Base-by-base conservation (phyloP, 169 alveolate species). In the Babesia ovis region DNA sequence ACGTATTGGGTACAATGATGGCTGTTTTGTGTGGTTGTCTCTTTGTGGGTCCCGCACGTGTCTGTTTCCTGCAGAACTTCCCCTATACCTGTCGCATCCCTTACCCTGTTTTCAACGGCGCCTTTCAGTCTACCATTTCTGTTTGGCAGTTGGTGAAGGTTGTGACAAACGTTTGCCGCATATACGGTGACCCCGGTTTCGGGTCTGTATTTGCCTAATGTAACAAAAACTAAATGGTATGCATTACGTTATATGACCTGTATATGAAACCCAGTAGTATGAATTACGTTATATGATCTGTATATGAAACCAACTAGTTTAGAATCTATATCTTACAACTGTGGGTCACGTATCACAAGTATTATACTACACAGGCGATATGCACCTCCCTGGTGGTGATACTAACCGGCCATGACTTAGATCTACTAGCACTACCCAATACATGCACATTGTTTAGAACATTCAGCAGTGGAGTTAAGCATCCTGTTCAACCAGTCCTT, bases 31-130 rank as follows among this genome's bases (percentile, higher is more conserved):
- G 95, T 69, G 95, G 93, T 20, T 91, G 95, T 32, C 71, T 91
- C 42, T 91, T 91, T 66, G 87, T 88, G 37, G 95, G 95, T 8
- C 95, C 95, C 25, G 92, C 85, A 31, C 94, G 87, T 62, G 67
- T 90, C 12, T 91, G 95, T 54, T 86, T 91, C 51, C 73, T 91
- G 61, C 90, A 91, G 55, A 90, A 91, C 81, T 91, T 91, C 60
- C 95, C 95, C 42, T 91, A 91, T 73, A 91, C 95, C 39, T 91
- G 95, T 90, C 89, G 90, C 46, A 79, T 91, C 34, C 95, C 95
- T 9, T 91, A 70, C 72, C 95, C 95, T 29, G 95, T 90, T 37
- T 91, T 88, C 87, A 85, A 90, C 39, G 82, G 91, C 20, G 56
- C 91, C 53, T 90, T 91, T 71, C 89, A 88, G 90, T 93, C 91